Base-by-base conservation (phyloP, 2,329 filamentous ascomycete genomes). In the Helminthosporium solani region DNA sequence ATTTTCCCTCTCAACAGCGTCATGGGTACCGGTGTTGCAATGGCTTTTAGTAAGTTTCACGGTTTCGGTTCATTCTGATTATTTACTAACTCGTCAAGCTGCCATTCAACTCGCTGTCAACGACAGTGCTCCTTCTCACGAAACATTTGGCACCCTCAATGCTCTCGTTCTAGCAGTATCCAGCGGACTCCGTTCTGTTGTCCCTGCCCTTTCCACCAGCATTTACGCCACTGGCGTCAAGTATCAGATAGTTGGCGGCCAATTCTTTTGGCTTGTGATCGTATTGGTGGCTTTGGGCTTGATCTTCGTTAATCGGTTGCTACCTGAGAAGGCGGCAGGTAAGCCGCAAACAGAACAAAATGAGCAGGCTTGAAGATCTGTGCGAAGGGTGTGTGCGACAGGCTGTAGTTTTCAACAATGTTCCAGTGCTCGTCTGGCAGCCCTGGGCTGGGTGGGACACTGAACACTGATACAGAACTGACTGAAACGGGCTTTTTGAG, bases 51-150 rank as follows among this genome's bases (percentile, higher is more conserved):
- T 74, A 61, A 54, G 70, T 12, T 9, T 12, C 5, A 27, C 11
- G 9, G 20, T 8, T n/a, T 7, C n/a, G 12, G 7, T 14, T 31
- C 28, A 31, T 7, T 20, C 36, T 1, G 20, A 11, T 40, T 2
- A 8, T n/a, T 21, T 21, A 9, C 49, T 58, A 33, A 55, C 34
- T 28, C 16, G 3, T 8, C 3, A 36, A 74, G 71, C 86, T 0
- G 83, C 77, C 1, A 78, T 85, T 1, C 87, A 91, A 72, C 81
- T 92, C 7, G 82, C 83, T 0, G 62, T 92, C 25, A 92, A 92
- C 66, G 86, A 91, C 47, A 80, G 87, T 2, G 78, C 84, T 0
- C 88, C 88, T 0, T 81, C 77, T 8, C 78, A 81, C 1, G 73
- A 75, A 33, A 79, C 82, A 0, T 73, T 92, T 8, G 87, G 85